Evolutionary conservation across 2,329 filamentous ascomycete genomes (phyloP), one percentile per base, ranked within the genome.

Genomic region (Pseudocercospora fuligena): DNA sequence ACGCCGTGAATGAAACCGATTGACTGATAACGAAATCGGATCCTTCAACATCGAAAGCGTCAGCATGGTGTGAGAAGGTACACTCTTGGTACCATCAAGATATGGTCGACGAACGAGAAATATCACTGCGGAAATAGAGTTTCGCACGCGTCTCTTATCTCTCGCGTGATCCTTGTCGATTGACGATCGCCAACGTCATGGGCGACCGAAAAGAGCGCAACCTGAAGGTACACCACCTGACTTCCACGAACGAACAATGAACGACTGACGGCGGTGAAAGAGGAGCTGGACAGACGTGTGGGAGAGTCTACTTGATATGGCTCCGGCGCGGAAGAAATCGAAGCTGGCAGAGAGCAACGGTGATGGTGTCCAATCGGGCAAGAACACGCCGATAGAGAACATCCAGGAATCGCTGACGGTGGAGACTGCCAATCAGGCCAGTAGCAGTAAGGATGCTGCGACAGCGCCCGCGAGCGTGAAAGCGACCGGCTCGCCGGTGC

Each of bases 241-340:
- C 57, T 21, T 47, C 29, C 54, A 21, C 31, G 33, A 5, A 5
- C n/a, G n/a, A 60, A 60, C 57, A 46, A 60, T 60, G 58, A 46
- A 46, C 33, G 58, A 49, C 58, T 60, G 14, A 61, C 21, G 23
- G 51, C 12, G 5, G 11, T 29, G 14, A n/a, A n/a, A 49, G 59
- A 33, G 57, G 14, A 47, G 23, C 23, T 33, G 23, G 59, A 36
- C 40, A 43, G 23, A 25, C 56, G 54, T 29, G 12, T 29, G 31
- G 25, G 33, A 21, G 21, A 47, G 11, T 23, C 5, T 60, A 12
- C 33, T 46, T 56, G 60, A 60, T 40, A 72, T 72, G 70, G 70
- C 70, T 47, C 70, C 70, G 2, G 68, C 64, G 66, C 63, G 72
- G n/a, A 74, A 74, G 65, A 73, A 73, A 65, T 70, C 65, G 62